Evolutionary conservation across 768 basidiomycete species (phyloP).

Genomic region (Russula sp.): DNA sequence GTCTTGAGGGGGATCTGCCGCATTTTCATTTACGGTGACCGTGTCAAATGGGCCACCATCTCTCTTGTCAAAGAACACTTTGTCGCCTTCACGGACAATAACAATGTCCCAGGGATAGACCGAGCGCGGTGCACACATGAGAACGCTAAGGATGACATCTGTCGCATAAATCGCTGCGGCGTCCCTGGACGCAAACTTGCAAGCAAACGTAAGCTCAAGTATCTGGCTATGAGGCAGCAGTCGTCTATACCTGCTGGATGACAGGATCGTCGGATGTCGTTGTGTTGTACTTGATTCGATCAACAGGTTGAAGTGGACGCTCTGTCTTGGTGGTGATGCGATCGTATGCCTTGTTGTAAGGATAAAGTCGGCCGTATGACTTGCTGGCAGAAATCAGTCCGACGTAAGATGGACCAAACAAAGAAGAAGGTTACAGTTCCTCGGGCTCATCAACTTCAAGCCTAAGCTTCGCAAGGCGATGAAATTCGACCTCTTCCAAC

Average conservation of each 20-base stretch:
- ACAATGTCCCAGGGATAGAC: slow-evolving; percentile 99
- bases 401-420: neutral
- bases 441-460: slow-evolving; percentile 93
- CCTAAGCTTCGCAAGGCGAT: slow-evolving; percentile 81
- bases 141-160: slow-evolving; percentile 87
- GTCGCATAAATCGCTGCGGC: slow-evolving; percentile 88
- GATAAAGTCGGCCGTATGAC: slow-evolving; percentile 81
- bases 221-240: slow-evolving; percentile 6
- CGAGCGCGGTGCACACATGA: slow-evolving; percentile 94
- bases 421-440: slow-evolving; percentile 62
- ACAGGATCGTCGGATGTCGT: slow-evolving; percentile 98
- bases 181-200: slow-evolving; percentile 69
- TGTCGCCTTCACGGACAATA: slow-evolving; percentile 87
- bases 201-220: slow-evolving; percentile 4
- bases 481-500: slow-evolving; percentile 96
- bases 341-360: slow-evolving; percentile 93
- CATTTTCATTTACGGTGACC: slow-evolving; percentile 98
- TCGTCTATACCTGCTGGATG: slow-evolving; percentile 67
- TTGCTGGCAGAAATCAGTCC: slow-evolving; percentile 41
- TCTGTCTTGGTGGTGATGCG: slow-evolving; percentile 92
- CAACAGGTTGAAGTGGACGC: slow-evolving; percentile 82
- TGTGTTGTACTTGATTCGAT: slow-evolving; percentile 94
- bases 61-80: slow-evolving; percentile 94
- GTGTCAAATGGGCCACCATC: slow-evolving; percentile 96
- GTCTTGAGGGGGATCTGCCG: slow-evolving; percentile 87